Percentiles rank a stretch among this genome's conserved stretches.
These are phyloP conservation scores for Flaveria bidentis DNA, from an alignment of 129 eudicot genomes.

Conservation along the genomic window DNA sequence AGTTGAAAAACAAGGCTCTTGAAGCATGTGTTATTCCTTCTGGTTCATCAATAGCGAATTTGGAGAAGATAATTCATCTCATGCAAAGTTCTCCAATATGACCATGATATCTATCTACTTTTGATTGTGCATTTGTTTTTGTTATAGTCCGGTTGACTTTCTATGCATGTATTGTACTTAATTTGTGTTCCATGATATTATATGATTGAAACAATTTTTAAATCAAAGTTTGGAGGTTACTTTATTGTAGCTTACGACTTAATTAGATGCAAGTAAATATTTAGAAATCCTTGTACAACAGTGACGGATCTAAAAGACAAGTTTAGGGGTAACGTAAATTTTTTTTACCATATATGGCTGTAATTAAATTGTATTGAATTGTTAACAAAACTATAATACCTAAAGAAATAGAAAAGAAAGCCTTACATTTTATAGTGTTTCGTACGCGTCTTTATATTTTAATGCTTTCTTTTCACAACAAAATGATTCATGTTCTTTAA, in stretches of 20 bases:
- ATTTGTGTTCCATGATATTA: background rate
- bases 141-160: background rate
- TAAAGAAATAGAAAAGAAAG: too few relatives aligned
- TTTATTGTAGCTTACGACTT: background rate
- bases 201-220: background rate
- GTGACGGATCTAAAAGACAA: too few relatives aligned
- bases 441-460: too few relatives aligned
- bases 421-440: too few relatives aligned
- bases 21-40: constrained; percentile 30
- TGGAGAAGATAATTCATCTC: constrained; percentile 27
- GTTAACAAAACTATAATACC: too few relatives aligned
- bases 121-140: background rate
- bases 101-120: background rate
- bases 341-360: too few relatives aligned
- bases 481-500: too few relatives aligned
- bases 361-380: too few relatives aligned
- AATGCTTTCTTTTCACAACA: too few relatives aligned
- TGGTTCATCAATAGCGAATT: constrained; percentile 30
- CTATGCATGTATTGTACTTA: constrained; percentile 27
- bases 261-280: background rate
- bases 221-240: background rate
- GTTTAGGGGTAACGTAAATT: too few relatives aligned
- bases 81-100: constrained; percentile 14
- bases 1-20: constrained; percentile 33
- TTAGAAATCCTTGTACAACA: too few relatives aligned